Evolutionary conservation across 805 yeast species (phyloP).

Genomic region (Priceomyces castillae): DNA sequence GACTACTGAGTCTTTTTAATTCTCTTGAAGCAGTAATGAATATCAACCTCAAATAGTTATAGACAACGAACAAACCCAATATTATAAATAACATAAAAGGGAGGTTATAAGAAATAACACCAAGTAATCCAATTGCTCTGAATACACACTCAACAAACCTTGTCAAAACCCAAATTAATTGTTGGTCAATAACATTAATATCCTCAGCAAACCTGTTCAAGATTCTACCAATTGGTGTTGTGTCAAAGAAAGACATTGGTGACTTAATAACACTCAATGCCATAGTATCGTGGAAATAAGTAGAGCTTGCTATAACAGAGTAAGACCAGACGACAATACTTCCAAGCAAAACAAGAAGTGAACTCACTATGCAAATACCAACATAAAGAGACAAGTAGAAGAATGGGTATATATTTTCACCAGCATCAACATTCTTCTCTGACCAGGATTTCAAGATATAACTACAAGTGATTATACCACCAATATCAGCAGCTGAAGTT

Average conservation of each 20-base stretch:
- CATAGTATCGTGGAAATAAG: constrained; percentile 36
- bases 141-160: constrained; percentile 20
- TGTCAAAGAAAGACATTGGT: constrained; percentile 43
- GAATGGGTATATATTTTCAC: constrained; percentile 23
- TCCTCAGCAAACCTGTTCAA: constrained; percentile 41
- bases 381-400: constrained; percentile 27
- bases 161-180: constrained; percentile 30
- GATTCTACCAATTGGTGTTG: constrained; percentile 40
- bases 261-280: constrained; percentile 32
- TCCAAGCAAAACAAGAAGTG: constrained; percentile 24
- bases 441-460: constrained; percentile 37
- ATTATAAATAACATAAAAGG: constrained; percentile 34
- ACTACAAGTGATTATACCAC: constrained; percentile 21
- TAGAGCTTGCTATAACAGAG: constrained; percentile 28
- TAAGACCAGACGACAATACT: constrained; percentile 30
- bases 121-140: constrained; percentile 20
- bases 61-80: constrained; percentile 22
- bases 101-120: constrained; percentile 29
- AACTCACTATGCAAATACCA: constrained; percentile 26
- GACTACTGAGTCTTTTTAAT: constrained; percentile 67
- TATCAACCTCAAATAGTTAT: constrained; percentile 28
- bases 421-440: constrained; percentile 22
- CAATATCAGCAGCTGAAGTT: constrained; percentile 19
- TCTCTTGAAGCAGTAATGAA: constrained; percentile 54
- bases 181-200: constrained; percentile 30